Conservation (phyloP, 352 stramenopile genomes). For the Hyphochytrium catenoides region DNA sequence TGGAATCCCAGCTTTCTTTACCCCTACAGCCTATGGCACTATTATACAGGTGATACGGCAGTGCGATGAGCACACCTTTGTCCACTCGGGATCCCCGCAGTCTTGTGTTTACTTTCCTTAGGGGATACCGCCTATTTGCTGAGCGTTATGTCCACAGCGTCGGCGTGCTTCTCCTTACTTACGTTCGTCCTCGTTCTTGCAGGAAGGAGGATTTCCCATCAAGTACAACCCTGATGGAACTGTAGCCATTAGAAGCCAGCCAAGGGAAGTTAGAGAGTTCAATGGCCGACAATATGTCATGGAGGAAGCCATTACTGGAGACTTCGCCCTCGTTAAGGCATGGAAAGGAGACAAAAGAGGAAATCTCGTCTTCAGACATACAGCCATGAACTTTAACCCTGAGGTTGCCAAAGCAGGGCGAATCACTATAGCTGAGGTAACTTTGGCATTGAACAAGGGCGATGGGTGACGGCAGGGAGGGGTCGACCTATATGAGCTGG, state of each 20-base stretch:
- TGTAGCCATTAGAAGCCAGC: conserved; percentile 29
- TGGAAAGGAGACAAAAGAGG: conserved; percentile 85
- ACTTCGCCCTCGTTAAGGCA: conserved; percentile 83
- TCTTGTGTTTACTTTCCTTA: too few relatives aligned
- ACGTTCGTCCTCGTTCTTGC: not conserved
- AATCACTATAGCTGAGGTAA: conserved; percentile 77
- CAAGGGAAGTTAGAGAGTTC: conserved; percentile 40
- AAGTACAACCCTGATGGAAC: conserved; percentile 37
- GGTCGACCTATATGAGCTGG: too few relatives aligned
- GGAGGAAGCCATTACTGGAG: conserved; percentile 76
- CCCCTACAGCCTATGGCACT: conserved; percentile 74
- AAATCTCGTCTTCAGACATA: conserved; percentile 86
- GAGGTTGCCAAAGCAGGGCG: conserved; percentile 77
- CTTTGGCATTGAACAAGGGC: too few relatives aligned
- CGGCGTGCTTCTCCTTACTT: not conserved
- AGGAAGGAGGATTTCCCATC: conserved; percentile 46
- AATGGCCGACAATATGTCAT: conserved; percentile 79
- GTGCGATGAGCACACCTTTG: not conserved
- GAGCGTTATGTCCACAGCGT: too few relatives aligned
- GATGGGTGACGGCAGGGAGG: too few relatives aligned
- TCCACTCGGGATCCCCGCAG: too few relatives aligned
- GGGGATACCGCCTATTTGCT: too few relatives aligned
- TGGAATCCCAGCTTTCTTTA: conserved; percentile 89
- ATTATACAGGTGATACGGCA: conserved; percentile 43
- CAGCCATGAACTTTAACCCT: conserved; percentile 87